These are phyloP conservation scores for Phytophthora vignae DNA, from an alignment of 352 stramenopile genomes.

Conservation along the genomic window DNA sequence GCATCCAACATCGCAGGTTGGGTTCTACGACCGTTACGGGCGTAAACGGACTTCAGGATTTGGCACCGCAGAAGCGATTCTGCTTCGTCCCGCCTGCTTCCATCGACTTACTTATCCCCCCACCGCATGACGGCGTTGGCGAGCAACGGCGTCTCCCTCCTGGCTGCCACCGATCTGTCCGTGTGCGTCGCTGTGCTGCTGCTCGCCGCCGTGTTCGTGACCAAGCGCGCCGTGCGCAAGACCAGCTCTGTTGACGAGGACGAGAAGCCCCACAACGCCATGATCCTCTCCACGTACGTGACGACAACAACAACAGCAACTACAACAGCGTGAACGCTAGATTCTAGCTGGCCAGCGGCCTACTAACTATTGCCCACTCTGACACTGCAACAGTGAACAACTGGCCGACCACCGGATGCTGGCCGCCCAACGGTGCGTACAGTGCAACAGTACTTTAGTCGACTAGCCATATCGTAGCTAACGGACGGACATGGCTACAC, in stretches of 20 bases:
- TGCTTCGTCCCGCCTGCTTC: background rate
- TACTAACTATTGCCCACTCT: slow-evolving; percentile 5
- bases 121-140: slow-evolving; percentile 12
- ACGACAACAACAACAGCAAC: slow-evolving; percentile 7
- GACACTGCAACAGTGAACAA: slow-evolving; percentile 36
- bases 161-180: slow-evolving; percentile 27
- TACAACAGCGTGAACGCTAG: background rate
- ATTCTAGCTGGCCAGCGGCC: too few relatives aligned
- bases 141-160: slow-evolving; percentile 10
- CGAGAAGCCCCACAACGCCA: slow-evolving; percentile 8
- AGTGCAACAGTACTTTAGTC: background rate
- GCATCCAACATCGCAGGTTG: slow-evolving; percentile 7
- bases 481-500: slow-evolving; percentile 1
- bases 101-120: background rate
- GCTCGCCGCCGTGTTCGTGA: slow-evolving; percentile 26
- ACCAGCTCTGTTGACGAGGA: background rate
- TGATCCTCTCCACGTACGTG: slow-evolving; percentile 41
- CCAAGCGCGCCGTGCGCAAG: slow-evolving; percentile 19
- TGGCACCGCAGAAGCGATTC: slow-evolving; percentile 12
- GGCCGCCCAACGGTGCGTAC: slow-evolving; percentile 29
- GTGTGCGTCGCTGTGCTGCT: slow-evolving; percentile 41
- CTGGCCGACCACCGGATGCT: slow-evolving; percentile 27
- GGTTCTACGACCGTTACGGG: slow-evolving; percentile 2
- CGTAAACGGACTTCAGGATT: slow-evolving; percentile 21
- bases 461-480: background rate